Evolutionary conservation across 139 green algal species (phyloP), one percentile per base, ranked within the genome.

Genomic region (Chara braunii): DNA sequence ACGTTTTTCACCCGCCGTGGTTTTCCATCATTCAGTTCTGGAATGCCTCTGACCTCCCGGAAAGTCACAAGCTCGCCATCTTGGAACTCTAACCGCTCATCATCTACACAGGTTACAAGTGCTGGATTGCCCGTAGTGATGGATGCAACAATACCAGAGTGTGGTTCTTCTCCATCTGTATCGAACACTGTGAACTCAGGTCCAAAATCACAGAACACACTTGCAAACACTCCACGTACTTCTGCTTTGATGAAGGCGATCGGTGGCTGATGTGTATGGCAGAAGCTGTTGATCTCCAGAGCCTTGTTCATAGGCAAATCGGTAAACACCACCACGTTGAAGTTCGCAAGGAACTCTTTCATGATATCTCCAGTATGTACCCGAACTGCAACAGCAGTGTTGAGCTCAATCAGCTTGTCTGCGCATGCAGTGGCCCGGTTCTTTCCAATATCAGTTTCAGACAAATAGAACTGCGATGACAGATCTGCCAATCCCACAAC

Each of bases 81-180:
- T 81, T 96, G 78, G 65, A 98, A 95, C 80, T 96, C 79, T 36
- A 98, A 82, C 22, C 92, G 79, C 76, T 98, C 91, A 61, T 98
- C 92, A 40, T 98, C 92, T 24, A 97, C 87, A 55, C 88, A 92
- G 0, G 89, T 94, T 2, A 98, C 87, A 18, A 96, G 68, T 1
- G 87, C 84, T 1, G 87, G 77, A 44, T 68, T 75, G 37, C 73
- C 70, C 40, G 78, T 72, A 24, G 61, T 84, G 45, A 98, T 85
- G 59, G 81, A 85, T 0, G 90, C 89, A n/a, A 98, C 70, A 67
- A 98, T 98, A 42, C 88, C 92, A 22, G 78, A 84, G 68, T 89
- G 83, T 22, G 92, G 86, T 7, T 70, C 29, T 84, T 56, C 76
- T 86, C 90, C 92, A 66, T 97, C 84, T 1, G 85, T 67, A 53